phyloP scores from a whole-genome alignment of 2,329 filamentous ascomycete species.

The Apiospora malaysiana region DNA sequence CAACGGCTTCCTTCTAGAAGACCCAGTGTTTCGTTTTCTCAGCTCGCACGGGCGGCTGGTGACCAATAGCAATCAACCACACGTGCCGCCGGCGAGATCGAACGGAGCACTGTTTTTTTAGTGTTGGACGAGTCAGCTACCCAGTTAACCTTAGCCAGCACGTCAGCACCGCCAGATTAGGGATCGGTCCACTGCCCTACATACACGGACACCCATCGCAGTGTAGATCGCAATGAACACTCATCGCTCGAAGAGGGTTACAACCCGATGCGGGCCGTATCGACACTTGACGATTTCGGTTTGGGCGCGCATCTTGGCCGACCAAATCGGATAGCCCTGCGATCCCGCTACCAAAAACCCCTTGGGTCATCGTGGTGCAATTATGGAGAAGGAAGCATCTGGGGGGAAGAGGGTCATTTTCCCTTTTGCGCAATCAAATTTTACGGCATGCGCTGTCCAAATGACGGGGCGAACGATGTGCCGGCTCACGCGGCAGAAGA shows the following conservation, averaged over 20 bases:
- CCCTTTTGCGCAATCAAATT: background rate
- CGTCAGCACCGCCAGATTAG: too few species aligned
- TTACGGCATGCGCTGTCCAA: background rate
- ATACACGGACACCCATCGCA: constrained; percentile 2
- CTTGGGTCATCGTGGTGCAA: background rate
- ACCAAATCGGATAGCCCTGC: background rate
- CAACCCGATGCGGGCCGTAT: constrained; percentile 12
- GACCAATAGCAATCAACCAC: background rate
- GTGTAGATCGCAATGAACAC: constrained; percentile 2
- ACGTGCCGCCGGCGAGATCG: background rate
- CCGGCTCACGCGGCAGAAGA: background rate
- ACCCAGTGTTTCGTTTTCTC: background rate
- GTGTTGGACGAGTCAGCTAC: constrained; percentile 1
- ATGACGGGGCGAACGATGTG: background rate
- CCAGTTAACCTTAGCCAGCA: too few species aligned
- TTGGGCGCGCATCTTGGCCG: background rate
- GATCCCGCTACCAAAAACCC: background rate
- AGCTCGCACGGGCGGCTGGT: background rate
- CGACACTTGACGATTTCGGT: constrained; percentile 1
- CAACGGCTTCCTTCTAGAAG: background rate
- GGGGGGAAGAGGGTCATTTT: background rate
- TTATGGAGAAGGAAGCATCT: background rate
- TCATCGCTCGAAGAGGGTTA: constrained; percentile 3
- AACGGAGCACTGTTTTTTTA: background rate
- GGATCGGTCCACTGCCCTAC: too few species aligned